Evolutionary conservation across 306 rosid genomes (phyloP).

Genomic region (Dalbergia oliveri): DNA sequence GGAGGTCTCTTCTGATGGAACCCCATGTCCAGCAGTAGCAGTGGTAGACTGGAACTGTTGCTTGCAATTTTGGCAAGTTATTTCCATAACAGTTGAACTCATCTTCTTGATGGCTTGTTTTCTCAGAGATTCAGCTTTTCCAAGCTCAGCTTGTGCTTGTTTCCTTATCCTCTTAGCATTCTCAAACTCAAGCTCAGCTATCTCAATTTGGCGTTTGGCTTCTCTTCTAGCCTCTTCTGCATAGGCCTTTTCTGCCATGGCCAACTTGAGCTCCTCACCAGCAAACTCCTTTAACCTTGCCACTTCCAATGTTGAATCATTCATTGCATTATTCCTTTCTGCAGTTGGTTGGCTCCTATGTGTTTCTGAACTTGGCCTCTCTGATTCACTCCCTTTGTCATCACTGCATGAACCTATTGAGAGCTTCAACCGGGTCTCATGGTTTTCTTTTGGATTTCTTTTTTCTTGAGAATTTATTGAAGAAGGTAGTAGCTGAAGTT

Average conservation of each 20-base stretch:
- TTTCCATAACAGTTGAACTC: constrained; percentile 74
- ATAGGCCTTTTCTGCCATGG: constrained; percentile 72
- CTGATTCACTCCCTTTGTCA: constrained; percentile 25
- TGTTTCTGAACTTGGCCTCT: constrained; percentile 23
- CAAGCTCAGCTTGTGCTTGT: constrained; percentile 82
- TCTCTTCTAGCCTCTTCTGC: constrained; percentile 90
- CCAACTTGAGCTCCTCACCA: constrained; percentile 64
- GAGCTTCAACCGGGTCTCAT: constrained; percentile 73
- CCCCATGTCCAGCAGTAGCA: constrained; percentile 5
- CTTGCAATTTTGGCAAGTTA: constrained; percentile 88
- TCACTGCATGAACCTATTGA: constrained; percentile 70
- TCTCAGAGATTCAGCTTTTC: constrained; percentile 74
- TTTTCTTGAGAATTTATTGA: constrained; percentile 44
- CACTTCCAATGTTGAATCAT: constrained; percentile 49
- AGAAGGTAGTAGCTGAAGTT: constrained; percentile 81
- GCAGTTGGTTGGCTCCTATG: constrained; percentile 11
- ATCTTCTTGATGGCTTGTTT: constrained; percentile 78
- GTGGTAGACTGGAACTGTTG: constrained; percentile 67
- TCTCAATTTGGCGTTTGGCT: constrained; percentile 76
- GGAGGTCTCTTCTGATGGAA: constrained; percentile 76
- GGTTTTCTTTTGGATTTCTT: constrained; percentile 47
- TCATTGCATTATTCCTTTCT: constrained; percentile 13
- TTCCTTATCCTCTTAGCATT: constrained; percentile 84
- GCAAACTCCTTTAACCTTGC: constrained; percentile 57
- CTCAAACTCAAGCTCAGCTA: constrained; percentile 81